Evolutionary conservation across 2,329 filamentous ascomycete genomes (phyloP), one percentile per base, ranked within the genome.

Genomic region (Passalora sequoiae): DNA sequence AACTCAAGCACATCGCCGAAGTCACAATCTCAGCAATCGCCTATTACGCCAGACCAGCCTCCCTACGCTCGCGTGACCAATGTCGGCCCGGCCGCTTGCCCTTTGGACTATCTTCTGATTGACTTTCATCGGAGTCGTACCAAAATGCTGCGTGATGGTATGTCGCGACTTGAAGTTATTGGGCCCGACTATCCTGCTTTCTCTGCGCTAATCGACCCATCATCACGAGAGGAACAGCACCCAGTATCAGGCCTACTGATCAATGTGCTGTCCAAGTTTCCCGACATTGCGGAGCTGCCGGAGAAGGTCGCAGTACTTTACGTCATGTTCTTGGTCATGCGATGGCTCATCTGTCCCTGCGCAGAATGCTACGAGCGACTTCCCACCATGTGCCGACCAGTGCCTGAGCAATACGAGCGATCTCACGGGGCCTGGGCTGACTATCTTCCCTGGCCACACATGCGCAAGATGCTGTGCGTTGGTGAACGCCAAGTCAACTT

Each of bases 171-270:
- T 29, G 78, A 84, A 32, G 75, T 91, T 6, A 75, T 86, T 6
- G 87, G 86, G 0, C 87, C 88, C 1, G 73, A 78, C 10, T 89
- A 94, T 59, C 88, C 88, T 1, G 86, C 83, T 44, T 84, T 94
- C 44, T 83, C 82, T 0, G 85, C 84, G 1, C 74, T 94, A 4
- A 75, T 91, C 28, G 86, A 91, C 59, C 84, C 86, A 0, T 69
- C 69, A 6, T 75, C 44, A 24, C 27, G 19, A 24, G 24, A 35
- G 19, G 16, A 24, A 35, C 22, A 24, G 20, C 87, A 94, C 58
- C 86, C 86, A 1, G 71, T 94, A 1, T 91, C 86, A 5, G 86
- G 86, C 53, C 77, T 94, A 10, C 86, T 94, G 60, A 89, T 86
- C 30, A 87, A 94, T 63, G 88, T 94, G 46, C 71, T 94, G 8